A percentile compares a stretch with the other conserved stretches of the same genome.
phyloP scores from a whole-genome alignment of 2,329 filamentous ascomycete genomes.

The Didymosphaeria variabile region DNA sequence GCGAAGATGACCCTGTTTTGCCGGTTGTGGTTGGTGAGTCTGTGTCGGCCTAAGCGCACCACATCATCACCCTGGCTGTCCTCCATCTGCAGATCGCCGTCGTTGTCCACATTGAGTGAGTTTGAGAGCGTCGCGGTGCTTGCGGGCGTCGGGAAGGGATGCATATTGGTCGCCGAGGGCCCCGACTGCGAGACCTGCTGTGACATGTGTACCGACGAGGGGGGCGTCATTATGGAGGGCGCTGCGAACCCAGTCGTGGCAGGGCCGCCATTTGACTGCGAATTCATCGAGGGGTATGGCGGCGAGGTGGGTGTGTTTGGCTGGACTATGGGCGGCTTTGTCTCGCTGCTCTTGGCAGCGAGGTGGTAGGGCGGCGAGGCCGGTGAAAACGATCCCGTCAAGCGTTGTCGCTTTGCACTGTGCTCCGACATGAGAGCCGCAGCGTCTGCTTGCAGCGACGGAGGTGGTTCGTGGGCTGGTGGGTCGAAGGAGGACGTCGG shows the following conservation, averaged over 20 bases:
- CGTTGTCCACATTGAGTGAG: conserved; percentile 48
- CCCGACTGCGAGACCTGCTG: conserved; percentile 45
- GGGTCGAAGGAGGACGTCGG: conserved; percentile 28
- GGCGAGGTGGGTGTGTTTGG: conserved; percentile 60
- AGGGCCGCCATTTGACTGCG: conserved; percentile 50
- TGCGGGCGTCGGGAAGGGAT: conserved; percentile 50
- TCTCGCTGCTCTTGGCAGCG: conserved; percentile 49
- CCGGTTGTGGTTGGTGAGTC: conserved; percentile 59
- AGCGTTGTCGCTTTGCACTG: conserved; percentile 51
- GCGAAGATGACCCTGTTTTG: conserved; percentile 42
- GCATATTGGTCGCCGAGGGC: conserved; percentile 39
- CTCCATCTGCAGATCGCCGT: conserved; percentile 55
- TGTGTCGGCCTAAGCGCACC: conserved; percentile 45
- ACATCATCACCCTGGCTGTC: conserved; percentile 44
- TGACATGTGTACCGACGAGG: conserved; percentile 53
- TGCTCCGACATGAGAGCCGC: conserved; percentile 47
- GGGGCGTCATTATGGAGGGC: conserved; percentile 50
- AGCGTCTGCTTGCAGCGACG: conserved; percentile 16
- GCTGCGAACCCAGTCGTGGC: conserved; percentile 37
- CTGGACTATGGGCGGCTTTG: conserved; percentile 52
- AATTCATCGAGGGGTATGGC: conserved; percentile 58
- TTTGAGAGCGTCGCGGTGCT: conserved; percentile 47
- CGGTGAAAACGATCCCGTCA: conserved; percentile 56
- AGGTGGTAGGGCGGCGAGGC: conserved; percentile 54
- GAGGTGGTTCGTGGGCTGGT: conserved; percentile 33